Conservation (phyloP, 2,329 filamentous ascomycete species). For the Coniosporium tulheliwenetii region DNA sequence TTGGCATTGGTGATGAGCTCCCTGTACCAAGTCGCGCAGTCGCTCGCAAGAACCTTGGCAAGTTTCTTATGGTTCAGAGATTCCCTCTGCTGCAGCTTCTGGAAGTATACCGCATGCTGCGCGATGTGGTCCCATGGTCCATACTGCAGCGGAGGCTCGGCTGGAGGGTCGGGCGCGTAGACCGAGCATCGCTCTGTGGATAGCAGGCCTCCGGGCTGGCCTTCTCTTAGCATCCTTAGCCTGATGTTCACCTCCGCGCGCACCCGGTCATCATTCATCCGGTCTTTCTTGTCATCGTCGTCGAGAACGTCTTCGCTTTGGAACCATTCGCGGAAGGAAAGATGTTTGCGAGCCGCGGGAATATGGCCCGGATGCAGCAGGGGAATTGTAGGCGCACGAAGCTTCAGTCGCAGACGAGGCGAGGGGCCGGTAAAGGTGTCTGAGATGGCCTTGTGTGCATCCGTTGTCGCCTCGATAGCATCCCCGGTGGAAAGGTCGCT, state of each 20-base stretch:
- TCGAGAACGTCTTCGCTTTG: slow-evolving; percentile 32
- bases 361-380: slow-evolving; percentile 37
- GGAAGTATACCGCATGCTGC: slow-evolving; percentile 65
- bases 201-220: slow-evolving; percentile 59
- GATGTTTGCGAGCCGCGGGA: slow-evolving; percentile 26
- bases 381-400: slow-evolving; percentile 33
- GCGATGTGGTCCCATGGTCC: slow-evolving; percentile 77
- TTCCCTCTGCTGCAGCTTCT: slow-evolving; percentile 64
- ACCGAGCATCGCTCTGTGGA: slow-evolving; percentile 54
- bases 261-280: slow-evolving; percentile 11
- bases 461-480: no score
- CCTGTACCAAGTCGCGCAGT: slow-evolving; percentile 13
- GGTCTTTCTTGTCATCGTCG: slow-evolving; percentile 21
- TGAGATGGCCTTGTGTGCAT: no score
- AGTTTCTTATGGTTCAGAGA: slow-evolving; percentile 59
- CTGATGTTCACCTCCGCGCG: slow-evolving; percentile 53
- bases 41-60: slow-evolving; percentile 67
- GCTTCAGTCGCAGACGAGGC: slow-evolving; percentile 20
- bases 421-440: no score
- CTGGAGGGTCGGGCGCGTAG: slow-evolving; percentile 56
- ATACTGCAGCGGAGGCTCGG: slow-evolving; percentile 66
- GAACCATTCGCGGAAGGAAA: slow-evolving; percentile 51
- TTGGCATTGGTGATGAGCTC: no score
- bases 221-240: slow-evolving; percentile 54
- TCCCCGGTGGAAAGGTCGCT: no score